Evolutionary conservation across 2,329 filamentous ascomycete species (phyloP).

Genomic region (Hypomyces perniciosus): DNA sequence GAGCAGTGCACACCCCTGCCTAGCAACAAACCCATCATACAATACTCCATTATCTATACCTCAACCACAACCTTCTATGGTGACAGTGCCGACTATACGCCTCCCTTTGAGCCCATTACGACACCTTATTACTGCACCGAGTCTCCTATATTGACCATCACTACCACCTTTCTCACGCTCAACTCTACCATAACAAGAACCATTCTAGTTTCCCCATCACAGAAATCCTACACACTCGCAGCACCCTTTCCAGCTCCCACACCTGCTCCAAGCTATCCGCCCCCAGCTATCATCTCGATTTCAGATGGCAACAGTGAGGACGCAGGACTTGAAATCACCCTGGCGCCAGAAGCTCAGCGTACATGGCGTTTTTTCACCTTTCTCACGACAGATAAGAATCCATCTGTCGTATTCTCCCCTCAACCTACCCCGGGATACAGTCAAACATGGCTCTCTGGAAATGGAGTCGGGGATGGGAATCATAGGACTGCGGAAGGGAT

Average conservation of each 20-base stretch:
- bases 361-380: constrained; percentile 34
- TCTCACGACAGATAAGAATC: constrained; percentile 50
- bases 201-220: not conserved
- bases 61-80: constrained; percentile 44
- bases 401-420: constrained; percentile 40
- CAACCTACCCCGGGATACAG: constrained; percentile 36
- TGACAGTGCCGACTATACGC: constrained; percentile 40
- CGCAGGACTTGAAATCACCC: constrained; percentile 1
- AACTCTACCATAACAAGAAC: constrained; percentile 6
- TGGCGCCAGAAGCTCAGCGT: not conserved
- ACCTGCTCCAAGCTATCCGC: not conserved
- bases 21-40: constrained; percentile 26
- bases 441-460: constrained; percentile 10
- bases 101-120: constrained; percentile 36
- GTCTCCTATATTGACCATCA: constrained; percentile 3
- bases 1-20: constrained; percentile 29
- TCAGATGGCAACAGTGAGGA: not conserved
- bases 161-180: constrained; percentile 4
- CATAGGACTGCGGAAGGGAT: constrained; percentile 16
- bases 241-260: not conserved
- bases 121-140: constrained; percentile 34
- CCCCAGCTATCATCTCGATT: not conserved
- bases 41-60: constrained; percentile 43
- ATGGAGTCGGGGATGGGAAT: constrained; percentile 3
- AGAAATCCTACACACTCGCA: not conserved